A percentile compares a stretch with the other conserved stretches of the same genome.
Conservation (phyloP, 768 basidiomycete species). For the Leccinum disarticulatum region DNA sequence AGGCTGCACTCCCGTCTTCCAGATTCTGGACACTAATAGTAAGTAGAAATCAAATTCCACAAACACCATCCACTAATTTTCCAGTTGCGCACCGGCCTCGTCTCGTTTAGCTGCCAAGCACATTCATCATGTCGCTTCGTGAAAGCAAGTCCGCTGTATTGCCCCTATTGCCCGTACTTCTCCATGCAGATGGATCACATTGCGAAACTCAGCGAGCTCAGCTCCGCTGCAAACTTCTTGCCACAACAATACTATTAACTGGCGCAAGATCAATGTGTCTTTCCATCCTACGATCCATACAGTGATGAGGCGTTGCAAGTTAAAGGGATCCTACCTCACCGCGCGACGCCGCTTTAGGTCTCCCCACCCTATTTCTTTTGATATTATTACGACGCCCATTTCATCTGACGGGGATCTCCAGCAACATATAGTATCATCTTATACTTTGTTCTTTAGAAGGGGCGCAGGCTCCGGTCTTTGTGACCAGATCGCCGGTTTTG, state of each 20-base stretch:
- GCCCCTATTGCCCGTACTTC: background rate
- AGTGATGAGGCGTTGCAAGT: background rate
- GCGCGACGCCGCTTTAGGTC: background rate
- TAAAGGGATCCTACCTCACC: background rate
- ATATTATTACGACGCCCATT: background rate
- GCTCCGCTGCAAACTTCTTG: background rate
- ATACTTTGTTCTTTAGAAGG: too few relatives aligned
- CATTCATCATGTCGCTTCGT: background rate
- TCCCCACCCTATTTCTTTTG: background rate
- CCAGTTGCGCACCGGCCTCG: background rate
- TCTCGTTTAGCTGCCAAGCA: background rate
- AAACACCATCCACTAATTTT: background rate
- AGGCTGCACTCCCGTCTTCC: background rate
- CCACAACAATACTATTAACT: background rate
- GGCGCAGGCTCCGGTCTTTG: background rate
- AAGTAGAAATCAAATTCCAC: background rate
- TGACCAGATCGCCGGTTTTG: background rate
- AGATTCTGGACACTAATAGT: background rate
- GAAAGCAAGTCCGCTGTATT: background rate
- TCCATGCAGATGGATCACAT: background rate
- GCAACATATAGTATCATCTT: background rate
- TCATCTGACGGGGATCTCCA: background rate
- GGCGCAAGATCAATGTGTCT: background rate
- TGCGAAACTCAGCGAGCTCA: background rate
- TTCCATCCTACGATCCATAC: background rate